These are phyloP conservation scores for Paramecium pentaurelia DNA, from an alignment of 73 alveolate species.

Conservation along the genomic window DNA sequence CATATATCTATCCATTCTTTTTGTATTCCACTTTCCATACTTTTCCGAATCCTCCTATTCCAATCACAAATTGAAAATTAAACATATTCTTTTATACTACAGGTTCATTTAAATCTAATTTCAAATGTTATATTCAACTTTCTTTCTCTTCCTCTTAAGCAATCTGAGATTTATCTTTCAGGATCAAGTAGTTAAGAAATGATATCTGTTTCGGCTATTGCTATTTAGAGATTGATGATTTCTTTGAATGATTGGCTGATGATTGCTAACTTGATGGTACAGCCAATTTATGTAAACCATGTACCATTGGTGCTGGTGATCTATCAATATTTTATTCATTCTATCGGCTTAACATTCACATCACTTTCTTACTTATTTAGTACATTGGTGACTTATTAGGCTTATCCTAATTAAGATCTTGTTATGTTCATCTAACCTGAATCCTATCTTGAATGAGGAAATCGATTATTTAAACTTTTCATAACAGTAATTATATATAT, in stretches of 20 bases:
- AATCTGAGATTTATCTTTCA: not conserved
- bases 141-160: constrained; percentile 6
- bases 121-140: not conserved
- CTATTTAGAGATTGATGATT: not conserved
- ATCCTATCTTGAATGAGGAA: constrained; percentile 32
- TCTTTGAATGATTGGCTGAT: constrained; percentile 28
- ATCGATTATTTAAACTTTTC: constrained; percentile 31
- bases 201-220: not conserved
- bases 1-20: constrained; percentile 72
- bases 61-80: constrained; percentile 69
- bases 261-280: not conserved
- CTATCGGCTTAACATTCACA: not conserved
- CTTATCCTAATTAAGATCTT: not conserved
- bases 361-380: not conserved
- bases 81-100: constrained; percentile 63
- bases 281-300: constrained; percentile 12
- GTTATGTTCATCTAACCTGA: constrained; percentile 35
- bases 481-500: constrained; percentile 44
- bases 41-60: constrained; percentile 84
- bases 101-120: not conserved
- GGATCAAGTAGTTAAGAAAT: constrained; percentile 15
- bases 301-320: constrained; percentile 14
- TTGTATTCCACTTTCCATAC: constrained; percentile 80
- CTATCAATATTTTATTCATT: not conserved
- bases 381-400: not conserved